phyloP scores from a whole-genome alignment of 495 filamentous ascomycete species.

The Eremomyces bilateralis region DNA sequence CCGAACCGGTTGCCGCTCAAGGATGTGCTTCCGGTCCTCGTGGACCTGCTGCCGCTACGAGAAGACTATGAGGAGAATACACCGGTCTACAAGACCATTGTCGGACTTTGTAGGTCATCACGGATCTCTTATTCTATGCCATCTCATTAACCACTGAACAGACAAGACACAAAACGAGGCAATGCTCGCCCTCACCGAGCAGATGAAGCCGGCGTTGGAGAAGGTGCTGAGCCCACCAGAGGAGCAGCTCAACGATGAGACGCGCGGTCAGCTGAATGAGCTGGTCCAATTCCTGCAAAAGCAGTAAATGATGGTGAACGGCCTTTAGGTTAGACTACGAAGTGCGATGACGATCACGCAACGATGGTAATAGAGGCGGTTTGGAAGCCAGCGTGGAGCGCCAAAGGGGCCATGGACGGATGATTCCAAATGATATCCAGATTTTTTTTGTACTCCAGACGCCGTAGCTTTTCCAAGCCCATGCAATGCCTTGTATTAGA shows the following conservation, averaged over 20 bases:
- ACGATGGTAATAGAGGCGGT: too few relatives aligned
- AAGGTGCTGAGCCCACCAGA: conserved; percentile 55
- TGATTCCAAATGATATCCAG: too few relatives aligned
- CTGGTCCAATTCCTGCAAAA: conserved; percentile 50
- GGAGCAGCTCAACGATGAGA: conserved; percentile 70
- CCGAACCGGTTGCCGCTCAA: conserved; percentile 55
- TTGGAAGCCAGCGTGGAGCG: too few relatives aligned
- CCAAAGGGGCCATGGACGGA: too few relatives aligned
- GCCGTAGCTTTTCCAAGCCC: too few relatives aligned
- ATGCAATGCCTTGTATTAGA: too few relatives aligned
- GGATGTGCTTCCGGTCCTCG: conserved; percentile 62
- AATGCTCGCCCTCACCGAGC: conserved; percentile 51
- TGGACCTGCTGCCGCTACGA: conserved; percentile 62
- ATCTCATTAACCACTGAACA: conserved; percentile 18
- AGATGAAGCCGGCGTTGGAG: conserved; percentile 60
- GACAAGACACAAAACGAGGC: conserved; percentile 53
- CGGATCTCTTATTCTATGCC: neutral
- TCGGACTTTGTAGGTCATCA: conserved; percentile 48
- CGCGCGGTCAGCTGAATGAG: conserved; percentile 42
- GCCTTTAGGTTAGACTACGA: too few relatives aligned
- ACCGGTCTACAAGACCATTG: conserved; percentile 70
- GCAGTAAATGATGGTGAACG: too few relatives aligned
- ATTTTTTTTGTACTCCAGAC: too few relatives aligned
- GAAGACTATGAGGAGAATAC: conserved; percentile 96
- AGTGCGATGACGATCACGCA: too few relatives aligned